Evolutionary conservation across 768 basidiomycete species (phyloP).

Genomic region (Collybia mongolica): DNA sequence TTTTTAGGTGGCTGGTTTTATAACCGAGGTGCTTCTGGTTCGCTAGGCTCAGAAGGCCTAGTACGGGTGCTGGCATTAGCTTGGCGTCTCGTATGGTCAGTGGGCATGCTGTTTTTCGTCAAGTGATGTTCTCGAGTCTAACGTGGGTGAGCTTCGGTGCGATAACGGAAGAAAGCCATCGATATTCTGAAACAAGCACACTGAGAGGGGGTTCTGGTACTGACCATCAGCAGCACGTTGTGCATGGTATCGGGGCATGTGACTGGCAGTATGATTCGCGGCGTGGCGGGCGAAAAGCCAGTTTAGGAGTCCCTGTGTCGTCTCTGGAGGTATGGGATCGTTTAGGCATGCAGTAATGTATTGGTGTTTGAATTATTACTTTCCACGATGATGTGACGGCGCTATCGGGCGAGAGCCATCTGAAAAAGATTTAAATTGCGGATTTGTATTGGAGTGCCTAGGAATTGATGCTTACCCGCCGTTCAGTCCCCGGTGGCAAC

Average conservation of each 20-base stretch:
- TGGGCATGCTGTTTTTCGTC: background rate
- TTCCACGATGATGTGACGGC: background rate
- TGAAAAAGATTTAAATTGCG: background rate
- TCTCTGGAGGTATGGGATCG: background rate
- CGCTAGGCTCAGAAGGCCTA: background rate
- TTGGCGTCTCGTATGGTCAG: background rate
- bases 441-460: background rate
- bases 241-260: background rate
- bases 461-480: background rate
- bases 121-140: slow-evolving; percentile 1
- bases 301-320: background rate
- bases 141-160: background rate
- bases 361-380: too few relatives aligned
- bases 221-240: too few relatives aligned
- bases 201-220: background rate
- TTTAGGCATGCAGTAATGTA: background rate
- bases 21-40: background rate
- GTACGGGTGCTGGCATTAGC: background rate
- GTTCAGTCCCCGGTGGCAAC: background rate
- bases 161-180: background rate
- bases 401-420: background rate
- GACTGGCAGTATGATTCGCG: background rate
- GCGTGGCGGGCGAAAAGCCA: background rate
- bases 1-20: background rate
- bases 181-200: background rate